A percentile compares a stretch with the other conserved stretches of the same genome.
Evolutionary conservation across 768 basidiomycete genomes (phyloP).

Genomic region (Serendipita sp.): DNA sequence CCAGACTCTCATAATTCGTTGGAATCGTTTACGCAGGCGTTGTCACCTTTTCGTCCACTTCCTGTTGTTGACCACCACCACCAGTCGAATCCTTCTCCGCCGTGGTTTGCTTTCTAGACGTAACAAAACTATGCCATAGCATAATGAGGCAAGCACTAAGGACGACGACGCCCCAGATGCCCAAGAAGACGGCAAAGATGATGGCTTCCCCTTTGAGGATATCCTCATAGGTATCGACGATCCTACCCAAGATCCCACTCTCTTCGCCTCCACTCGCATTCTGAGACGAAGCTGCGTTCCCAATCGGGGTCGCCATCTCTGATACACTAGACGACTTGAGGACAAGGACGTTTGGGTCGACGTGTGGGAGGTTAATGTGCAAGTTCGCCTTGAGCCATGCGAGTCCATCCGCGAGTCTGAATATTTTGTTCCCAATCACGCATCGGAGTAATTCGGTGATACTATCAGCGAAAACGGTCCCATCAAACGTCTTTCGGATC

Average conservation of each 20-base stretch:
- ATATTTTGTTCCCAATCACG: neutral
- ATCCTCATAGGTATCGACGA: neutral
- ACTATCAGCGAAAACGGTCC: neutral
- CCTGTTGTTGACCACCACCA: no score
- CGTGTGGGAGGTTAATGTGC: neutral
- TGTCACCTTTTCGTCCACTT: no score
- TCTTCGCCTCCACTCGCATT: neutral
- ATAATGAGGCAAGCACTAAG: conserved; percentile 37
- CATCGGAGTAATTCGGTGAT: neutral
- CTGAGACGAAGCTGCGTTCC: neutral
- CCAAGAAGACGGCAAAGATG: conserved; percentile 72
- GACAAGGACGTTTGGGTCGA: neutral
- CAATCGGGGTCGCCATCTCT: neutral
- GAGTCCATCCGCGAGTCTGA: neutral
- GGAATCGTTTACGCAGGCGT: no score
- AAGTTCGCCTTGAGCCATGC: neutral
- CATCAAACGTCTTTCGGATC: neutral
- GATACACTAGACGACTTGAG: neutral
- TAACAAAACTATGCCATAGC: no score
- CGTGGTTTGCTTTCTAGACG: no score
- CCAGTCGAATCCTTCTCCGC: no score
- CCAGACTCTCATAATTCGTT: no score
- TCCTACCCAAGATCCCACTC: neutral
- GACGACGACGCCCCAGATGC: conserved; percentile 71
- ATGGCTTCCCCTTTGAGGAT: conserved; percentile 36